A percentile compares a stretch with the other conserved stretches of the same genome.
Evolutionary conservation across 2,329 filamentous ascomycete genomes (phyloP).

Genomic region (Paraphaeosphaeria minitans): DNA sequence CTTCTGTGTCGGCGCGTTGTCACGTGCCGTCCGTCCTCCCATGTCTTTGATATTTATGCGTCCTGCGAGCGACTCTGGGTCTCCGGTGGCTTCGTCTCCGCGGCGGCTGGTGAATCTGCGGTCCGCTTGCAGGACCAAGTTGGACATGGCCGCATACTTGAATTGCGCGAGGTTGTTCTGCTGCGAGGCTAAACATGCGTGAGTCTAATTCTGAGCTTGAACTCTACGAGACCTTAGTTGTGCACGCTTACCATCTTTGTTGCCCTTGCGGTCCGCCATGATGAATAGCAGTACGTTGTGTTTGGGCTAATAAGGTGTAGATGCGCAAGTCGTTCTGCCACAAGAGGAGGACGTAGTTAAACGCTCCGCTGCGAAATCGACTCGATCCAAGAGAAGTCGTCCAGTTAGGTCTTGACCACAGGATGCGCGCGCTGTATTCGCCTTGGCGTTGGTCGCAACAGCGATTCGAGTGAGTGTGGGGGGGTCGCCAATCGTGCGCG

Average conservation of each 20-base stretch:
- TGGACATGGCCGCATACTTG: conserved; percentile 99
- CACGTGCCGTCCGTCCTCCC: conserved; percentile 82
- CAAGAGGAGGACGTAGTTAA: conserved; percentile 8
- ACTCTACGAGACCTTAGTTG: too few relatives aligned
- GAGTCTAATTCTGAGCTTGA: neutral
- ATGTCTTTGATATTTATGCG: conserved; percentile 93
- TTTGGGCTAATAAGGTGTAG: neutral
- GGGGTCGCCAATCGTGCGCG: neutral
- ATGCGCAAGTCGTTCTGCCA: neutral
- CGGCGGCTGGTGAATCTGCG: conserved; percentile 91
- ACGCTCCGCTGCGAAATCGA: conserved; percentile 8
- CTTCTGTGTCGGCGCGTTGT: conserved; percentile 77
- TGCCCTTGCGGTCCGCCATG: conserved; percentile 15
- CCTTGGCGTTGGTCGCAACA: neutral
- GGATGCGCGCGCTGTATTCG: conserved; percentile 4
- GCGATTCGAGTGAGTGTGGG: neutral
- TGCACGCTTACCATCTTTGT: conserved; percentile 6
- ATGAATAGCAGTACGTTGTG: conserved; percentile 4
- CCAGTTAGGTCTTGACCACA: neutral
- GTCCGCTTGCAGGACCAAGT: conserved; percentile 99
- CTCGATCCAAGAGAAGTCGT: neutral
- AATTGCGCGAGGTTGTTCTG: conserved; percentile 83
- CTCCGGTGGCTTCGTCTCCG: conserved; percentile 92
- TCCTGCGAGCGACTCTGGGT: conserved; percentile 95
- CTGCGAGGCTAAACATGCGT: conserved; percentile 13